A percentile compares a stretch with the other conserved stretches of the same genome.
These are phyloP conservation scores for Candida nanaspora DNA, from an alignment of 805 yeast genomes.

Conservation along the genomic window DNA sequence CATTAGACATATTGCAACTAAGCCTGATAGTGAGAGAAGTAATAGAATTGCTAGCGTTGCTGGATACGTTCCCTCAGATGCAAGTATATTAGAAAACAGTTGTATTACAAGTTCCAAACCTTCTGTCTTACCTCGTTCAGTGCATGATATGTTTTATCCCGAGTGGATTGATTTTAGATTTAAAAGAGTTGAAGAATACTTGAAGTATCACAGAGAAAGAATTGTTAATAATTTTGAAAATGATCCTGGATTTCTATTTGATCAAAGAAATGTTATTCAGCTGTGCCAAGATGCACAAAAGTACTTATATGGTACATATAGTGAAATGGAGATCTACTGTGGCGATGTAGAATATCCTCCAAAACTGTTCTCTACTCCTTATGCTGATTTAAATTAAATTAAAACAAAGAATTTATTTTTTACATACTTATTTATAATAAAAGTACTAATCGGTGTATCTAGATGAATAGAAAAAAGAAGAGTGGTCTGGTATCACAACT, in stretches of 20 bases:
- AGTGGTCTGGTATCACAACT: not conserved
- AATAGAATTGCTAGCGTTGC: conserved; percentile 27
- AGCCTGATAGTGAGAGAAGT: conserved; percentile 29
- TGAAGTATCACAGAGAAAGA: conserved; percentile 14
- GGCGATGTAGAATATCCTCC: conserved; percentile 21
- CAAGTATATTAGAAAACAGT: conserved; percentile 23
- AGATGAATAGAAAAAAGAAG: too few relatives aligned
- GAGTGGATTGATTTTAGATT: conserved; percentile 28
- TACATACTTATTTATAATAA: too few relatives aligned
- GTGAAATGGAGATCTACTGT: conserved; percentile 25
- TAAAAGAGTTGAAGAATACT: conserved; percentile 18
- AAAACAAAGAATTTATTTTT: not conserved
- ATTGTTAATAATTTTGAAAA: conserved; percentile 10
- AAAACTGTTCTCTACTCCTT: conserved; percentile 14
- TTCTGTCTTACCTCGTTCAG: conserved; percentile 25
- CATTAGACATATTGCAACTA: conserved; percentile 39
- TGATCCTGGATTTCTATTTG: conserved; percentile 17
- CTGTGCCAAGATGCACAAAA: conserved; percentile 22
- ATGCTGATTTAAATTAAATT: conserved; percentile 2
- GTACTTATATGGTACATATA: conserved; percentile 22
- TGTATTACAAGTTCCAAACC: conserved; percentile 25
- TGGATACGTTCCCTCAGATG: conserved; percentile 21
- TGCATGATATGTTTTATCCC: conserved; percentile 25
- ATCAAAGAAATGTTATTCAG: conserved; percentile 20
- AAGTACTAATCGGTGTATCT: too few relatives aligned